Percentiles rank a stretch among this genome's conserved stretches.
phyloP scores from a whole-genome alignment of 352 stramenopile species.

The Pythium brachiatum region DNA sequence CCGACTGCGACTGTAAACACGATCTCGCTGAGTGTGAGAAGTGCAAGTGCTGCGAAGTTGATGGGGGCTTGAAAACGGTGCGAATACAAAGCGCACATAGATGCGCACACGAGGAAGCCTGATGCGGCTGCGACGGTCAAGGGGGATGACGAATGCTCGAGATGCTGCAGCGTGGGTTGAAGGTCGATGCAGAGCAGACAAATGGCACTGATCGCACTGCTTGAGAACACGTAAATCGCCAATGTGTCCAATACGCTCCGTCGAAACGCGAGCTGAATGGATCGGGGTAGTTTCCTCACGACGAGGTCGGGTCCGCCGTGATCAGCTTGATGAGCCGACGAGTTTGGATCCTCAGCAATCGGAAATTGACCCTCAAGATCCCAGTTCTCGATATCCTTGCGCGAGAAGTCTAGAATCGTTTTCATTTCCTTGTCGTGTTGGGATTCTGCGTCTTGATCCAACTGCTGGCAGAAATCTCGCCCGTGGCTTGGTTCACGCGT shows the following conservation, averaged over 20 bases:
- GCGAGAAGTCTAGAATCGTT: neutral
- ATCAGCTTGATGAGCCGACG: neutral
- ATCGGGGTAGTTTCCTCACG: slow-evolving; percentile 1
- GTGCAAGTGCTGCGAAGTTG: slow-evolving; percentile 14
- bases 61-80: slow-evolving; percentile 20
- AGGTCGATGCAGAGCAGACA: neutral
- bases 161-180: neutral
- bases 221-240: neutral
- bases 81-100: slow-evolving; percentile 22
- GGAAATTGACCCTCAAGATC: slow-evolving; percentile 1
- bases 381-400: neutral
- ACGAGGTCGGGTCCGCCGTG: neutral
- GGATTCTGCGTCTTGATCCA: neutral
- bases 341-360: neutral
- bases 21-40: slow-evolving; percentile 16
- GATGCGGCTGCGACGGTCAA: neutral
- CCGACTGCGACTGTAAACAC: neutral
- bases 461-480: neutral
- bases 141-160: slow-evolving; percentile 3
- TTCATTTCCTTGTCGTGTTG: no score
- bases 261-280: slow-evolving; percentile 25
- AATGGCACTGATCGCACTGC: neutral
- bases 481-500: neutral
- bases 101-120: neutral
- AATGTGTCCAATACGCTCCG: slow-evolving; percentile 19